Percentiles rank a stretch among this genome's conserved stretches.
Evolutionary conservation across 2,329 filamentous ascomycete genomes (phyloP).

Genomic region (Bretziella fagacearum): DNA sequence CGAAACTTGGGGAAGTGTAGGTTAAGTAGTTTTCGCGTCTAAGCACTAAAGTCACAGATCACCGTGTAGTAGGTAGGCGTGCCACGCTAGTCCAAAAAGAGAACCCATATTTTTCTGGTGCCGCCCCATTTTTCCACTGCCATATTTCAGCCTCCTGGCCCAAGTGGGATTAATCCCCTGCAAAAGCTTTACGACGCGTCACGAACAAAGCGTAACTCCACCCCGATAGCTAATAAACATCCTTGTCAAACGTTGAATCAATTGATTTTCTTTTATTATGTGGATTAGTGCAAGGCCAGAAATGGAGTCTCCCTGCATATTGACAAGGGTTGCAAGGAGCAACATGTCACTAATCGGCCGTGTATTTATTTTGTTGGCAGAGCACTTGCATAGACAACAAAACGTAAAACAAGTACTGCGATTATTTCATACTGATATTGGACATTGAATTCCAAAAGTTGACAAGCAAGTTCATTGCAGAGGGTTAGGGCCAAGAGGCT

Average conservation of each 20-base stretch:
- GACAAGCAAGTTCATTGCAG: too few species aligned
- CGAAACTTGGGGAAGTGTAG: constrained; percentile 27
- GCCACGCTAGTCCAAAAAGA: constrained; percentile 17
- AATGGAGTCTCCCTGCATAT: constrained; percentile 6
- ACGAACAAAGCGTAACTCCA: neutral
- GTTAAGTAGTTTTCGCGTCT: constrained; percentile 42
- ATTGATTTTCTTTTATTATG: neutral
- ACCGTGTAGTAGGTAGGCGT: constrained; percentile 19
- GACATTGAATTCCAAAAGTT: too few species aligned
- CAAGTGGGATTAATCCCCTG: constrained; percentile 4
- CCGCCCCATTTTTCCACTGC: constrained; percentile 10
- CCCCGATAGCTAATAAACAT: too few species aligned
- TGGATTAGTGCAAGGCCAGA: neutral
- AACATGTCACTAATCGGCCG: neutral
- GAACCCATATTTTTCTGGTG: constrained; percentile 17
- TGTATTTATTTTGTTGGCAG: neutral
- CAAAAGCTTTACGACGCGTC: neutral
- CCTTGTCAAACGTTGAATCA: too few species aligned
- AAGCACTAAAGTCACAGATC: constrained; percentile 32
- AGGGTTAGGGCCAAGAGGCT: too few species aligned
- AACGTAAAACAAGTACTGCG: too few species aligned
- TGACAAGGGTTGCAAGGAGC: constrained; percentile 2
- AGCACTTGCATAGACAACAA: neutral
- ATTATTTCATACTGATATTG: too few species aligned
- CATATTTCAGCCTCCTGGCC: constrained; percentile 7